Evolutionary conservation across 805 yeast species (phyloP).

Genomic region (Zygosaccharomyces siamensis): DNA sequence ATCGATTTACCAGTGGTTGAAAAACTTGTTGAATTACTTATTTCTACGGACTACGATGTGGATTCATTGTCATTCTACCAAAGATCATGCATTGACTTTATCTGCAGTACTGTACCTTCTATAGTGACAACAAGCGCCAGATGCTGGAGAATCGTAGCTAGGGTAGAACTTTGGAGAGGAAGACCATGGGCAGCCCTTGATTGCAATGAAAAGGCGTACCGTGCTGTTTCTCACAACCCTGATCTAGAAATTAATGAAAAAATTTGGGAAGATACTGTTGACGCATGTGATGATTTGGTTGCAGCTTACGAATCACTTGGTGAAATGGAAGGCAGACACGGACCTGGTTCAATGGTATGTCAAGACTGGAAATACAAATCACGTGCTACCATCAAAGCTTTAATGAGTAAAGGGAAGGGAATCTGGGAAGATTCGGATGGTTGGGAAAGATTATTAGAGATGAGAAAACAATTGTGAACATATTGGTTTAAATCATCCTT

Average conservation of each 20-base stretch:
- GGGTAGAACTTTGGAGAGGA: conserved; percentile 79
- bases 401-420: conserved; percentile 72
- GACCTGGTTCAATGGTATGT: conserved; percentile 81
- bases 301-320: conserved; percentile 87
- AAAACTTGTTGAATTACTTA: conserved; percentile 61
- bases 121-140: conserved; percentile 57
- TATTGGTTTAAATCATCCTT: neutral
- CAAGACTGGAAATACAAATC: conserved; percentile 90
- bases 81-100: conserved; percentile 59
- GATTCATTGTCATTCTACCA: conserved; percentile 57
- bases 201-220: conserved; percentile 79
- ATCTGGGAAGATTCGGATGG: conserved; percentile 79
- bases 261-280: conserved; percentile 76
- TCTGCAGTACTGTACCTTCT: conserved; percentile 63
- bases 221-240: conserved; percentile 63
- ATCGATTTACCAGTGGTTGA: conserved; percentile 75
- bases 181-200: conserved; percentile 86
- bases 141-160: conserved; percentile 79
- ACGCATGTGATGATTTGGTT: conserved; percentile 68
- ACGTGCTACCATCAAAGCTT: conserved; percentile 60
- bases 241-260: conserved; percentile 55
- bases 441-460: conserved; percentile 57
- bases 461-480: conserved; percentile 25
- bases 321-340: conserved; percentile 72
- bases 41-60: conserved; percentile 46